Evolutionary conservation across 164 flowering plant genomes (phyloP), one percentile per base, ranked within the genome.

Genomic region (Paratinospora sagittata): DNA sequence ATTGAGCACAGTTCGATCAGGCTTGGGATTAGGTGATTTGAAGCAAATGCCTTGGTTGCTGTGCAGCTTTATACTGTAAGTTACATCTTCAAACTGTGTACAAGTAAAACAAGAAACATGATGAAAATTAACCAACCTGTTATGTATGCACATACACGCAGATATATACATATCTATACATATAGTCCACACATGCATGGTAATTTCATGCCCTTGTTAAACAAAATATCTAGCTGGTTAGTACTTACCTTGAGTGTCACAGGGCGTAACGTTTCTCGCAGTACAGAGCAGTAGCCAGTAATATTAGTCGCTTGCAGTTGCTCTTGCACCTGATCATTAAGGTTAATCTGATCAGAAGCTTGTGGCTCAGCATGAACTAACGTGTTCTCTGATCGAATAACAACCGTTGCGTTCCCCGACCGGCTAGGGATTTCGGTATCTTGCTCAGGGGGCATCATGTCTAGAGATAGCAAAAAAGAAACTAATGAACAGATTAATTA

Each of bases 31-130:
- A 14, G 81, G 16, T 0, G 81, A 49, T n/a, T 73, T 30, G 11
- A 72, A 83, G 23, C 82, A 82, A 26, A 70, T 41, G 9, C 74
- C 72, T 14, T 69, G 73, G 0, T 33, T 27, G 37, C 58, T 52
- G 8, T 14, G 45, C 58, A 78, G 34, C 41, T 74, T 79, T 7
- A 92, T 79, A n/a, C 70, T 72, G 65, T 88, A 90, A 0, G 75
- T 78, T 14, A 89, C 89, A 47, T 89, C 95, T 72, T 88, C 96
- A 74, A 93, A 93, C 98, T 93, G 88, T 67, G n/a, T n/a, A 39
- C 10, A 39, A 0, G 5, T 39, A 74, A 3, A 45, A 39, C 14
- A n/a, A n/a, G n/a, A n/a, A n/a, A n/a, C n/a, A n/a, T n/a, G n/a
- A 55, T 47, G 27, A 14, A 33, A 33, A 6, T 21, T 4, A 11